These are phyloP conservation scores for Paxillus involutus DNA, from an alignment of 768 basidiomycete species.

Conservation along the genomic window DNA sequence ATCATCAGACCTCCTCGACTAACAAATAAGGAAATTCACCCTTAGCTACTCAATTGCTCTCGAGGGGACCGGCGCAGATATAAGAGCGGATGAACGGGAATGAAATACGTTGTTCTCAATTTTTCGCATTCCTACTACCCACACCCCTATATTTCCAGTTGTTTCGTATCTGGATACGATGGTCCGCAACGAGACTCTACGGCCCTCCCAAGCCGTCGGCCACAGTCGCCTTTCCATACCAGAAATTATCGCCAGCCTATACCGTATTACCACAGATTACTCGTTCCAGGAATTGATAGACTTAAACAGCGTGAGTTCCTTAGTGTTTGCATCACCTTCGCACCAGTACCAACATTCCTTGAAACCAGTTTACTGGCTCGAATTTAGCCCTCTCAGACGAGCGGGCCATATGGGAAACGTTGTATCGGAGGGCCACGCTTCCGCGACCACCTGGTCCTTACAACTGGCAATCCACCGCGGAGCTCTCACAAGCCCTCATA, in stretches of 20 bases:
- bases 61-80: too few species aligned
- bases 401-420: conserved; percentile 4
- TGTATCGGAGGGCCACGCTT: background rate
- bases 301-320: conserved; percentile 3
- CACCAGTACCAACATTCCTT: background rate
- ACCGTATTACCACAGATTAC: conserved; percentile 1
- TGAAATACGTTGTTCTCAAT: too few species aligned
- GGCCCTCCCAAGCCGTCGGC: too few species aligned
- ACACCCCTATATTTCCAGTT: too few species aligned
- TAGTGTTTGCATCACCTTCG: background rate
- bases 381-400: conserved; percentile 1
- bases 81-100: too few species aligned
- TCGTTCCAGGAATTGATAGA: background rate
- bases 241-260: background rate
- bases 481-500: conserved; percentile 5
- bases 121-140: too few species aligned
- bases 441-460: conserved; percentile 8
- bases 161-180: too few species aligned
- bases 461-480: conserved; percentile 11
- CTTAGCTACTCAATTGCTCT: too few species aligned
- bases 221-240: too few species aligned
- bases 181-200: too few species aligned
- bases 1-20: too few species aligned
- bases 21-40: too few species aligned
- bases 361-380: conserved; percentile 2